phyloP scores from a whole-genome alignment of 257 asterid species.

The Mitragyna speciosa region DNA sequence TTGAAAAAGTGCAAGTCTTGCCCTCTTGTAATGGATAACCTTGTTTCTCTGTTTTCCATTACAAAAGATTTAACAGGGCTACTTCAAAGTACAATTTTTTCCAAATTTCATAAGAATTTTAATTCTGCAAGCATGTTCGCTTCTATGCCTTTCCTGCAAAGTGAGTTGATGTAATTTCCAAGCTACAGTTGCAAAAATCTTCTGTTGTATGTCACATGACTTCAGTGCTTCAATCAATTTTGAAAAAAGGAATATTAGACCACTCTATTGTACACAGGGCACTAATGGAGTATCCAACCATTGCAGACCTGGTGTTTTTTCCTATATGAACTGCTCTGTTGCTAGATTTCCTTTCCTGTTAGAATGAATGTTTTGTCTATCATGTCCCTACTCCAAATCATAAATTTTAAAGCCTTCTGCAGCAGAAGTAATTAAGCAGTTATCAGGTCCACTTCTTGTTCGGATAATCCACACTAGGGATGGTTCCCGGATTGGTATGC shows the following conservation, averaged over 20 bases:
- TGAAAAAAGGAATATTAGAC: slow-evolving; percentile 89
- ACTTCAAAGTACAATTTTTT: no score
- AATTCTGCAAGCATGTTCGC: neutral
- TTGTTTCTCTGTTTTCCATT: neutral
- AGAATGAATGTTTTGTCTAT: neutral
- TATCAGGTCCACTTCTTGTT: slow-evolving; percentile 62
- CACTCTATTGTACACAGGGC: slow-evolving; percentile 91
- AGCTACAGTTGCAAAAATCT: slow-evolving; percentile 64
- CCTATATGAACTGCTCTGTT: neutral
- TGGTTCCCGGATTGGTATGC: slow-evolving; percentile 74
- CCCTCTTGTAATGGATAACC: neutral
- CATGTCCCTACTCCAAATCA: slow-evolving; percentile 33
- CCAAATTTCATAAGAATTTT: neutral
- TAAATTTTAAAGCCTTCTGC: slow-evolving; percentile 71
- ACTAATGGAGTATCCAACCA: slow-evolving; percentile 66
- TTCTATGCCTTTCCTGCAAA: slow-evolving; percentile 34
- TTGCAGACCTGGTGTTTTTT: slow-evolving; percentile 68
- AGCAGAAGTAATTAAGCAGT: slow-evolving; percentile 72
- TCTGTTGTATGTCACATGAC: slow-evolving; percentile 88
- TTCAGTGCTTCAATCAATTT: slow-evolving; percentile 71
- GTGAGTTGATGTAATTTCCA: slow-evolving; percentile 72
- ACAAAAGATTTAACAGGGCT: neutral
- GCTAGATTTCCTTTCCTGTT: neutral
- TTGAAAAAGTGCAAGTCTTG: neutral
- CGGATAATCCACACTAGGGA: slow-evolving; percentile 89